phyloP scores from a whole-genome alignment of 2,329 filamentous ascomycete genomes.

The Ophiocordyceps robertsii region DNA sequence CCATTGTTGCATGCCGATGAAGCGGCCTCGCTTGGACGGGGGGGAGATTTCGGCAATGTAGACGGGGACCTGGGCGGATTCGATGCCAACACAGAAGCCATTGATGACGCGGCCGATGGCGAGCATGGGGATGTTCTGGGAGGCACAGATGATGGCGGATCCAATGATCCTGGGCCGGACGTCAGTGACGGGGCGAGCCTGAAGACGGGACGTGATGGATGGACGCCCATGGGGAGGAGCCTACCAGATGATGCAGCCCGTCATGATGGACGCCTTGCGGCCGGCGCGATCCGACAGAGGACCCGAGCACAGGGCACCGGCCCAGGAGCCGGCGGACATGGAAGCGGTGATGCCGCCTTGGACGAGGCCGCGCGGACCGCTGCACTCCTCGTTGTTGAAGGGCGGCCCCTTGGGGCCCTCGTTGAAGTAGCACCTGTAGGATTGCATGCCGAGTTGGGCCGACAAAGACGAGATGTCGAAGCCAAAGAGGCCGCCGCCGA shows the following conservation, averaged over 20 bases:
- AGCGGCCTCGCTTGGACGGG: constrained; percentile 43
- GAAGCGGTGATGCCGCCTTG: constrained; percentile 39
- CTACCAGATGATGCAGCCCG: constrained; percentile 36
- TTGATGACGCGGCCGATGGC: constrained; percentile 48
- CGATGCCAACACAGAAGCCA: constrained; percentile 52
- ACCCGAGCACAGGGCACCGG: constrained; percentile 34
- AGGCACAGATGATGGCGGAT: constrained; percentile 29
- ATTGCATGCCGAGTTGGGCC: constrained; percentile 24
- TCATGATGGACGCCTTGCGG: constrained; percentile 36
- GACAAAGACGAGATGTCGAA: constrained; percentile 47
- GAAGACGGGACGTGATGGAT: not conserved
- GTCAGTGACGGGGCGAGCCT: not conserved
- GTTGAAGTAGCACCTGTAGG: constrained; percentile 25
- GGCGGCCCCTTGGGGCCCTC: constrained; percentile 19
- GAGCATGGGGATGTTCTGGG: constrained; percentile 34
- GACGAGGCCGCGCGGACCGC: constrained; percentile 23
- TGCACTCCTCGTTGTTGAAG: constrained; percentile 15
- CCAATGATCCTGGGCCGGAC: constrained; percentile 27
- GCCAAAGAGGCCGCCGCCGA: constrained; percentile 31
- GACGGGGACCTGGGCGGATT: constrained; percentile 54
- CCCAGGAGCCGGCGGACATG: constrained; percentile 36
- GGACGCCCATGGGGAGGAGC: too few species aligned
- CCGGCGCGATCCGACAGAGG: constrained; percentile 34
- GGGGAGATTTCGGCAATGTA: constrained; percentile 53
- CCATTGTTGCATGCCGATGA: constrained; percentile 62